Percentiles rank a stretch among this genome's conserved stretches.
phyloP scores from a whole-genome alignment of 768 basidiomycete genomes.

The Chlorophyllum brunneum region DNA sequence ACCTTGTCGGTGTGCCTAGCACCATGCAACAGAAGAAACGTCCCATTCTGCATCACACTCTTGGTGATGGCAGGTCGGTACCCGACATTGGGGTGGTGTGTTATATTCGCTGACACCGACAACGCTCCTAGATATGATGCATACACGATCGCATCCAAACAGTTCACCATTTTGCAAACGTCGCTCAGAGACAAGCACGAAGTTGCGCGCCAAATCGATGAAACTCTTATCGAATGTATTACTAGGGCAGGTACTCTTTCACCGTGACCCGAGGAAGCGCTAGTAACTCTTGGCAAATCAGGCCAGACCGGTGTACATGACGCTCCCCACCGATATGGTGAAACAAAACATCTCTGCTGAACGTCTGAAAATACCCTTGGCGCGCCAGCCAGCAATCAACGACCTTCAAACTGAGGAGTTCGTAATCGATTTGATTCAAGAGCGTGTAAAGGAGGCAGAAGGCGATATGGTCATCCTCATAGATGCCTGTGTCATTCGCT shows the following conservation, averaged over 20 bases:
- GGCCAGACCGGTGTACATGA: constrained; percentile 85
- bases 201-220: constrained; percentile 74
- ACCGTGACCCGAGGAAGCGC: neutral
- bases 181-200: constrained; percentile 45
- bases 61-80: constrained; percentile 71
- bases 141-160: constrained; percentile 69
- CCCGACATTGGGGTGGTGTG: neutral
- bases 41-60: constrained; percentile 81
- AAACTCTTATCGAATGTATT: constrained; percentile 67
- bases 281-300: constrained; percentile 24
- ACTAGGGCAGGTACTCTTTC: constrained; percentile 35
- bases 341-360: constrained; percentile 61
- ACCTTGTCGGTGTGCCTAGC: constrained; percentile 80
- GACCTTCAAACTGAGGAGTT: constrained; percentile 57
- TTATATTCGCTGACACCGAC: neutral
- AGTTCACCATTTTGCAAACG: constrained; percentile 71
- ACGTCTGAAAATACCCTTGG: constrained; percentile 57
- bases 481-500: constrained; percentile 78
- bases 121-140: constrained; percentile 63
- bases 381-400: constrained; percentile 45
- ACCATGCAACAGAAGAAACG: constrained; percentile 65
- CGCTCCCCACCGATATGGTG: constrained; percentile 82
- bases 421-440: constrained; percentile 70
- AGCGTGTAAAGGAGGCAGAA: constrained; percentile 57
- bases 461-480: constrained; percentile 74